Evolutionary conservation across 208 protist species (phyloP).

Genomic region (Crithidia mellificae): DNA sequence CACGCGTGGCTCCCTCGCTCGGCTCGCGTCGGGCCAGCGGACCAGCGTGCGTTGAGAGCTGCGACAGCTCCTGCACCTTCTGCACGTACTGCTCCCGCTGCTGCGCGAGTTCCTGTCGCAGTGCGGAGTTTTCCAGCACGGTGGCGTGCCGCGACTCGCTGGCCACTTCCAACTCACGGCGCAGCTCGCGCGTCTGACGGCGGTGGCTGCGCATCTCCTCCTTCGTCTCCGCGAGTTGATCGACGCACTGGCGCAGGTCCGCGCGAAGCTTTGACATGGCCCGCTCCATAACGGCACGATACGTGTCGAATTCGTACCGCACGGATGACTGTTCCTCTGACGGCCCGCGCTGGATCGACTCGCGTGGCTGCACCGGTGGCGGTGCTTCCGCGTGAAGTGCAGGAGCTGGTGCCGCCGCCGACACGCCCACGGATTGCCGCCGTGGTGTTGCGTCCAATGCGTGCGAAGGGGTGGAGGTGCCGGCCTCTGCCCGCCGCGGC

Average conservation of each 20-base stretch:
- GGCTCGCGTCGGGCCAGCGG: neutral
- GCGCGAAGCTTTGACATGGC: constrained; percentile 47
- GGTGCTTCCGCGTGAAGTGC: neutral
- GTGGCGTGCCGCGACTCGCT: neutral
- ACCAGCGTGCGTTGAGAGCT: neutral
- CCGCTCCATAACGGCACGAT: constrained; percentile 56
- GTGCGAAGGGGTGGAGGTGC: neutral
- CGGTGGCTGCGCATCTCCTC: constrained; percentile 23
- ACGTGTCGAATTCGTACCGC: constrained; percentile 56
- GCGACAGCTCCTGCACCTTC: constrained; percentile 2
- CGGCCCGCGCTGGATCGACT: constrained; percentile 17
- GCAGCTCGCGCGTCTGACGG: constrained; percentile 15
- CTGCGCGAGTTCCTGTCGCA: constrained; percentile 9
- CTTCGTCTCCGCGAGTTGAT: constrained; percentile 34
- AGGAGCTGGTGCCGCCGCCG: neutral
- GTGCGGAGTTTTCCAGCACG: constrained; percentile 14
- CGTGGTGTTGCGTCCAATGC: neutral
- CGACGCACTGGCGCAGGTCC: constrained; percentile 40
- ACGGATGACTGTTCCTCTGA: constrained; percentile 24
- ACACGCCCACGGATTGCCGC: neutral
- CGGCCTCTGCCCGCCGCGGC: neutral
- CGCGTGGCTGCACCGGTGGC: neutral
- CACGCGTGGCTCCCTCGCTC: constrained; percentile 3
- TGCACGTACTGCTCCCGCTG: neutral
- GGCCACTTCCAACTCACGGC: constrained; percentile 9